Evolutionary conservation across 1,284 basidiomycete genomes (phyloP), one percentile per base, ranked within the genome.

Genomic region (Athelia psychrophila): DNA sequence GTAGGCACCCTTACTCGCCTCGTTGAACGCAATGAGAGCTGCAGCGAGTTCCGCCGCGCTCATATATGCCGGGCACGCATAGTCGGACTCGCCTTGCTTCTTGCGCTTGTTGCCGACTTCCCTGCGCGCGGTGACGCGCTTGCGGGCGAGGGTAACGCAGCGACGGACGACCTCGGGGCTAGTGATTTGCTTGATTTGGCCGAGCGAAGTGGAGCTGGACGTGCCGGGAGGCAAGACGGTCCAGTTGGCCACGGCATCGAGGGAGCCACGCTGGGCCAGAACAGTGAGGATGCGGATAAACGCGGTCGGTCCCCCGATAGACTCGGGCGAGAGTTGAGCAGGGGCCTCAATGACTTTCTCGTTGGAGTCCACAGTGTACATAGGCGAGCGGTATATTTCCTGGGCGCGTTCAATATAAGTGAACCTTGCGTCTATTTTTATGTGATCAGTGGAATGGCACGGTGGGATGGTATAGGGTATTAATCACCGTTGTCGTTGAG

Each of bases 41-140:
- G 58, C 58, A 9, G 66, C 63, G 10, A 70, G 61, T 51, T 69
- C 65, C 4, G 69, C 64, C 2, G 61, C 61, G 25, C 52, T 52
- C 18, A 47, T 44, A 52, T 67, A 70, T 5, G 59, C 55, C 6
- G 52, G 45, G 12, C 53, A 51, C 9, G 67, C 69, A 30, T 51
- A 51, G 23, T 57, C 58, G 10, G 49, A 24, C 3, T 62, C 56
- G 20, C 33, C 24, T n/a, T 53, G 44, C 13, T 51, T 27, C 13
- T 48, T 38, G 4, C 58, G 50, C 18, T 57, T 51, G 42, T 57
- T 60, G 2, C 64, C 65, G 18, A 49, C 47, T 25, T 64, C 60
- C 5, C 59, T 51, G 18, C 51, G 54, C 4, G 49, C 51, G 0
- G 50, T 51, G 15, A 63, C 52, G 10, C 64, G 59, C 47, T 63